Conservation (phyloP, 2,329 filamentous ascomycete species). For the Mollisiaceae sp. region DNA sequence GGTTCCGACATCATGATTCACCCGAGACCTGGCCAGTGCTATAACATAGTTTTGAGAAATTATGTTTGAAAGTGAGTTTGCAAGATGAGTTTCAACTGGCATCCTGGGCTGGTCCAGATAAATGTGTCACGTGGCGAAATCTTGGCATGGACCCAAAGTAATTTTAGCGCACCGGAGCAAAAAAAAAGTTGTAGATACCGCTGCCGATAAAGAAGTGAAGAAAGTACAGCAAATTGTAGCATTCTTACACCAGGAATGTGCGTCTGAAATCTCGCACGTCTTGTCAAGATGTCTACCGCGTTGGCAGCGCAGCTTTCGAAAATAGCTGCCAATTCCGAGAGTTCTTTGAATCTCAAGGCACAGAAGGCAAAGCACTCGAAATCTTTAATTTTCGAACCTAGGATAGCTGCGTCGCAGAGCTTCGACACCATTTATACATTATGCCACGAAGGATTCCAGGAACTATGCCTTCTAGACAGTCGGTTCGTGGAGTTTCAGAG, state of each 20-base stretch:
- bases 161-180: not conserved
- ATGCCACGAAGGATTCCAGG: slow-evolving; percentile 87
- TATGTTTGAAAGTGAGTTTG: not conserved
- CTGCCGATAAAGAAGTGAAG: slow-evolving; percentile 1
- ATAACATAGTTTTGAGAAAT: slow-evolving; percentile 21
- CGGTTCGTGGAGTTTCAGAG: slow-evolving; percentile 76
- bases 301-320: slow-evolving; percentile 93
- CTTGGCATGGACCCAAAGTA: not conserved
- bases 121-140: slow-evolving; percentile 2
- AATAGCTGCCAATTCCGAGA: slow-evolving; percentile 87
- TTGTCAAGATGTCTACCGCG: slow-evolving; percentile 72
- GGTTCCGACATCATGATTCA: slow-evolving; percentile 35
- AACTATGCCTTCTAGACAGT: slow-evolving; percentile 84
- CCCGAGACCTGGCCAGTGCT: slow-evolving; percentile 17
- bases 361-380: slow-evolving; percentile 92
- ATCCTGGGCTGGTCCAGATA: too few species aligned
- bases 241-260: not conserved
- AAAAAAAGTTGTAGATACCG: slow-evolving; percentile 17
- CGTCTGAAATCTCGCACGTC: not conserved
- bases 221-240: not conserved
- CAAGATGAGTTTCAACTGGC: not conserved
- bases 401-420: slow-evolving; percentile 83
- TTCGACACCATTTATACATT: slow-evolving; percentile 88
- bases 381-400: slow-evolving; percentile 90
- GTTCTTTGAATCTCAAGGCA: slow-evolving; percentile 89